phyloP scores from a whole-genome alignment of 768 basidiomycete genomes.

The Leccinellum luteum region DNA sequence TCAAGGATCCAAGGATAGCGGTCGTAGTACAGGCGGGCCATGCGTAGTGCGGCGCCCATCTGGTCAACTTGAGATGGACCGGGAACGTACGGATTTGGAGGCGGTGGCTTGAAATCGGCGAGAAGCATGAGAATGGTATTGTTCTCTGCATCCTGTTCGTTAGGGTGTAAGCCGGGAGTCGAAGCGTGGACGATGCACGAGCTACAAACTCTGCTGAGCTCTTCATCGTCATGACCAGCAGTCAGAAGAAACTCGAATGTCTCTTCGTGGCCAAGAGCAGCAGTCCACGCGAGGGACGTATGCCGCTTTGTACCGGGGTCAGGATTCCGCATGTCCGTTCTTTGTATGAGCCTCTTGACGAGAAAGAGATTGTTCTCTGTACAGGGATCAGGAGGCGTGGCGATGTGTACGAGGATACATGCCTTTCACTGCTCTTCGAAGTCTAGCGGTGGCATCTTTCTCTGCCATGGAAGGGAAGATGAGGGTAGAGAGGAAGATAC shows the following conservation, averaged over 20 bases:
- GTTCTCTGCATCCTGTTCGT: conserved; percentile 77
- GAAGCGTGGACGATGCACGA: conserved; percentile 4
- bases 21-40: conserved; percentile 85
- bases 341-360: conserved; percentile 81
- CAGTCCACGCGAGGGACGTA: conserved; percentile 91
- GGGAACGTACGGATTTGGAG: conserved; percentile 44
- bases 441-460: conserved; percentile 71
- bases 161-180: conserved; percentile 16
- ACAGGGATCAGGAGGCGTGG: conserved; percentile 16
- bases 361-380: conserved; percentile 94
- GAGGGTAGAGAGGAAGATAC: conserved; percentile 20
- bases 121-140: conserved; percentile 92
- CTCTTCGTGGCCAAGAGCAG: conserved; percentile 83
- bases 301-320: conserved; percentile 73
- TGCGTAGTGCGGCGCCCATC: conserved; percentile 72
- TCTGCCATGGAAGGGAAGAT: conserved; percentile 61
- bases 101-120: conserved; percentile 70
- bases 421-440: conserved; percentile 83
- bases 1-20: conserved; percentile 85
- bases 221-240: conserved; percentile 90
- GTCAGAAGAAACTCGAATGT: conserved; percentile 88
- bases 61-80: conserved; percentile 55
- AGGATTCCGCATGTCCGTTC: conserved; percentile 89
- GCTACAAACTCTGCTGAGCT: conserved; percentile 76
- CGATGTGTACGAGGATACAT: conserved; percentile 4